Evolutionary conservation across 768 basidiomycete genomes (phyloP), one percentile per base, ranked within the genome.

Genomic region (Xanthoconium stramineum): DNA sequence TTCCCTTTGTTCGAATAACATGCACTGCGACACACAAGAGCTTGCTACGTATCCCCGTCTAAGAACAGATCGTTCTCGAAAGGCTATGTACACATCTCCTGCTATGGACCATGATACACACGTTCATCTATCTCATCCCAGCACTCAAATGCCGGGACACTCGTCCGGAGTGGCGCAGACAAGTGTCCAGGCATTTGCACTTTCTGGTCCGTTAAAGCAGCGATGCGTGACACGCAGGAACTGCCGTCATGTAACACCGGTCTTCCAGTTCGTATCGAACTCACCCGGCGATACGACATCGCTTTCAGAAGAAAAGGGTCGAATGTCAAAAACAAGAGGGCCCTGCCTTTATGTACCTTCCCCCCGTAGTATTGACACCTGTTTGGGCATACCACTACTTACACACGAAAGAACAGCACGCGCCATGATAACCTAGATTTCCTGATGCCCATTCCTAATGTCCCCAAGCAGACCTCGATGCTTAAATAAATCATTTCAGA

Each of bases 181-280:
- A 54, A 54, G 53, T 54, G 47, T 40, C 38, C 53, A 54, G 53
- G 47, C 53, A 54, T 33, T 54, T 50, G 30, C 30, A 40, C 32
- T 14, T 12, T 28, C 20, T 4, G 8, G 35, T 37, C 52, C 8
- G 19, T 30, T 14, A 24, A 28, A 35, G 14, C 13, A 0, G 29
- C n/a, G 29, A 8, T 14, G 43, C 13, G 43, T 36, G 43, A 32
- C 28, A 29, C 36, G 20, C 36, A 13, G 7, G 32, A 47, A 11
- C 28, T 44, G 28, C 24, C 6, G 4, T 24, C 24, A 24, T 24
- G 24, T 4, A 4, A 24, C 24, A 24, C 24, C 4, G 24, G 4
- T 24, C 24, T 24, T 24, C 24, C 24, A 24, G 24, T 24, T 24
- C 24, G 24, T 24, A 24, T 24, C 24, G 24, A 24, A 24, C 24